phyloP scores from a whole-genome alignment of 495 filamentous ascomycete genomes.

The Tetracladium marchalianum region DNA sequence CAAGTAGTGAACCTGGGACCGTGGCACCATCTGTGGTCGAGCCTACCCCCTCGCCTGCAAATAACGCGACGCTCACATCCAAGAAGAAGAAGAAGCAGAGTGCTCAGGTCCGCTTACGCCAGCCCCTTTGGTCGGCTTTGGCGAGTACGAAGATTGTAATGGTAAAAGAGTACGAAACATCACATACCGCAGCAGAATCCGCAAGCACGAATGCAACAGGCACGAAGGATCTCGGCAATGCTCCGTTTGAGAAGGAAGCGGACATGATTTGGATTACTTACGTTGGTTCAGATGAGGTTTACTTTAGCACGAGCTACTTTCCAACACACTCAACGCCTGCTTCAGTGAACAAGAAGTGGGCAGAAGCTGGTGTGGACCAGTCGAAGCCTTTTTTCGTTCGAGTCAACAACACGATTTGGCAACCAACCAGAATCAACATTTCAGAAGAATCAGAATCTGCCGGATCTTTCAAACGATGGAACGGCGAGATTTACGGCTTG shows the following conservation, averaged over 20 bases:
- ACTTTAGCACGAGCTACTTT: slow-evolving; percentile 69
- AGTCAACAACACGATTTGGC: slow-evolving; percentile 84
- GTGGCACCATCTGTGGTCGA: not conserved
- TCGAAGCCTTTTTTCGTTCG: slow-evolving; percentile 76
- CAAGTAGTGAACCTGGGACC: slow-evolving; percentile 5
- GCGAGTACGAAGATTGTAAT: slow-evolving; percentile 92
- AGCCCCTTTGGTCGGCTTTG: slow-evolving; percentile 90
- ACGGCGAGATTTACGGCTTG: slow-evolving; percentile 80
- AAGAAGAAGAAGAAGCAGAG: slow-evolving; percentile 87
- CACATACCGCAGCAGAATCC: slow-evolving; percentile 65
- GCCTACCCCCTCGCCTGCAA: slow-evolving; percentile 4
- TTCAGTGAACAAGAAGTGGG: slow-evolving; percentile 17
- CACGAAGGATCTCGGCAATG: slow-evolving; percentile 68
- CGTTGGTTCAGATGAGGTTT: slow-evolving; percentile 71
- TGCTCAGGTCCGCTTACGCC: slow-evolving; percentile 76
- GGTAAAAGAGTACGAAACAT: slow-evolving; percentile 85
- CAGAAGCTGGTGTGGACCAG: slow-evolving; percentile 39
- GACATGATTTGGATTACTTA: slow-evolving; percentile 82
- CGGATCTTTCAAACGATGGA: slow-evolving; percentile 46
- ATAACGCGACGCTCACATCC: slow-evolving; percentile 35
- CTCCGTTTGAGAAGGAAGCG: slow-evolving; percentile 60
- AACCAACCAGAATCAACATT: slow-evolving; percentile 60
- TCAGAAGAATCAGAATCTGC: slow-evolving; percentile 30
- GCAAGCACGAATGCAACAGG: slow-evolving; percentile 65
- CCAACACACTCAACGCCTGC: slow-evolving; percentile 17